A percentile compares a stretch with the other conserved stretches of the same genome.
Conservation (phyloP, 805 yeast genomes). For the Kazachstania taianensis region DNA sequence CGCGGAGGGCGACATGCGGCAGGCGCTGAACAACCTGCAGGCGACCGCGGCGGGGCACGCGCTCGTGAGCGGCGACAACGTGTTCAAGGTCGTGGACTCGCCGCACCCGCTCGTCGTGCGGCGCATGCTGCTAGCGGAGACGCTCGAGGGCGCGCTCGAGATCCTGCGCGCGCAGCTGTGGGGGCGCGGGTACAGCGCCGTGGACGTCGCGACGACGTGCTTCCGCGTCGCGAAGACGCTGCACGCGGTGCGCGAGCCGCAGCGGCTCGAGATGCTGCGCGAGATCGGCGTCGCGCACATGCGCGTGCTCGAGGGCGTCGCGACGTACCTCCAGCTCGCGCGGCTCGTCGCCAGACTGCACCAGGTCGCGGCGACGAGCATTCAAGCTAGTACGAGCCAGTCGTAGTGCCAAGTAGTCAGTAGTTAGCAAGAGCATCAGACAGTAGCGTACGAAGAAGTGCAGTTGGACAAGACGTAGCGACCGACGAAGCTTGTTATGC, state of each 20-base stretch:
- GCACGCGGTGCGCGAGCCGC: conserved; percentile 55
- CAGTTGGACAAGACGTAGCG: too few species aligned
- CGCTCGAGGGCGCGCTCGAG: conserved; percentile 57
- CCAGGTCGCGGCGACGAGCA: conserved; percentile 7
- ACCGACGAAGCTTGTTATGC: too few species aligned
- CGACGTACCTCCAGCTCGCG: conserved; percentile 74
- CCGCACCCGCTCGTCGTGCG: conserved; percentile 88
- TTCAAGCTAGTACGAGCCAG: too few species aligned
- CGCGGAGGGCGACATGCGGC: conserved; percentile 98
- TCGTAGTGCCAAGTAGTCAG: too few species aligned
- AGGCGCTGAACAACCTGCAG: conserved; percentile 89
- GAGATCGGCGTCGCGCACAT: conserved; percentile 87
- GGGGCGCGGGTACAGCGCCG: conserved; percentile 86
- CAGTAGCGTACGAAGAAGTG: too few species aligned
- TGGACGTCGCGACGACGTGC: conserved; percentile 83
- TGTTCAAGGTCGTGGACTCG: conserved; percentile 88
- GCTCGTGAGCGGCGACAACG: conserved; percentile 83
- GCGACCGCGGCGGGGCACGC: conserved; percentile 92
- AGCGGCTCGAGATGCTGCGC: conserved; percentile 64
- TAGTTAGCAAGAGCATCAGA: too few species aligned
- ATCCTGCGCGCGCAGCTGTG: conserved; percentile 56
- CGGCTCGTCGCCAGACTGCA: conserved; percentile 61
- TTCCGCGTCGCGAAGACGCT: conserved; percentile 79
- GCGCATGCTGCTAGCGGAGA: conserved; percentile 48
- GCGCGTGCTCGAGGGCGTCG: conserved; percentile 88